Evolutionary conservation across 371 early-diverging fungal genomes (phyloP).

Genomic region (Rhizopus stolonifer): DNA sequence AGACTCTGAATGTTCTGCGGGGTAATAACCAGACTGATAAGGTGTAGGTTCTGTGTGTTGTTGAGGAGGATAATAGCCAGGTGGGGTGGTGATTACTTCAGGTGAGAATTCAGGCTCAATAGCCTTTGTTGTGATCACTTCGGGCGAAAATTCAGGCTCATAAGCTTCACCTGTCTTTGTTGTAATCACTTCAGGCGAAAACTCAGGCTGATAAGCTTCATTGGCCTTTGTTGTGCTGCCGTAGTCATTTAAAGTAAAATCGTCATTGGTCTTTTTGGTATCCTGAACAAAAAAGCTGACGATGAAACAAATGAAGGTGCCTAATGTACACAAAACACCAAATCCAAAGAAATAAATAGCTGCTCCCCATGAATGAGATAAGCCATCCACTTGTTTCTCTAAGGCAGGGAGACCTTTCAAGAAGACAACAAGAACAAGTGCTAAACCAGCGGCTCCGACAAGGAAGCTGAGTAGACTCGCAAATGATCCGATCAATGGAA

Average conservation of each 20-base stretch:
- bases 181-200: no score
- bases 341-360: slow-evolving; percentile 26
- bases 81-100: neutral
- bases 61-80: slow-evolving; percentile 17
- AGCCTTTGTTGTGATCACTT: neutral
- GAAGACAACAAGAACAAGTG: slow-evolving; percentile 23
- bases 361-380: slow-evolving; percentile 33
- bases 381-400: slow-evolving; percentile 15
- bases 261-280: neutral
- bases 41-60: slow-evolving; percentile 8
- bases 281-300: slow-evolving; percentile 13
- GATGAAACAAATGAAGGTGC: slow-evolving; percentile 23
- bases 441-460: slow-evolving; percentile 27
- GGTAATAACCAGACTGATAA: no score
- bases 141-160: no score
- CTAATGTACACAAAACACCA: slow-evolving; percentile 21
- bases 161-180: neutral
- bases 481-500: slow-evolving; percentile 30
- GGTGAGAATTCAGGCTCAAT: neutral
- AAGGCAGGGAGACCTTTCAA: slow-evolving; percentile 23
- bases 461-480: slow-evolving; percentile 20
- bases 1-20: no score
- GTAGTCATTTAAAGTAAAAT: neutral
- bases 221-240: neutral
- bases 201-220: neutral